Evolutionary conservation across 2,329 filamentous ascomycete genomes (phyloP), one percentile per base, ranked within the genome.

Genomic region (Microsporum ferrugineum): DNA sequence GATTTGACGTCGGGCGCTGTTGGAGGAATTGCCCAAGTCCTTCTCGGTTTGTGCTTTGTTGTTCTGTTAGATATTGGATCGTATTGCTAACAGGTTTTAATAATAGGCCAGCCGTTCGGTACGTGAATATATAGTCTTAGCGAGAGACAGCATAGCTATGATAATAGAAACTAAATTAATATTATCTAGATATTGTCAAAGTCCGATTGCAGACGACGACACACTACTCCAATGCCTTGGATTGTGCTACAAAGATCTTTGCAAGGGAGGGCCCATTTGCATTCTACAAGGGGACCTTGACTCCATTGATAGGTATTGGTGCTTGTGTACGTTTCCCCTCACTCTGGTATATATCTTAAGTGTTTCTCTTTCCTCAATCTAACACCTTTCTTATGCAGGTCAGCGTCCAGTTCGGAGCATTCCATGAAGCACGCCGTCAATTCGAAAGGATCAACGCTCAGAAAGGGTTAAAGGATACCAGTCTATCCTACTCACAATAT

Each of bases 241-340:
- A 89, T 69, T 89, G 89, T 66, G 94, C 91, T 5, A 82, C 82
- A 58, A 84, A 87, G 65, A 97, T 99, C 77, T 89, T 89, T 76
- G 85, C 84, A 69, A 87, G 89, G 70, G 94, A 99, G 75, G 94
- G 94, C 1, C 81, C 91, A 1, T 77, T 88, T 10, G 94, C 94
- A 61, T 99, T 99, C 80, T 99, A 99, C 84, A 99, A 99, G 77
- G 94, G 94, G 70, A 97, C 94, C 0, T 80, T 99, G 61, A 97
- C 94, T 3, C 94, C 94, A 0, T 81, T 99, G 61, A 84, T 99
- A 61, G 94, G 94, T 67, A 97, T 99, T 71, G 94, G 94, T 68
- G 94, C 94, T 67, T 99, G 94, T 74, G 91, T 94, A 72, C 71
- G 77, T 71, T 8, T 10, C 7, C 27, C 31, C 23, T 27, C 14